These are phyloP conservation scores for Arabidopsis arenosa DNA, from an alignment of 345 rosid species.

Conservation along the genomic window DNA sequence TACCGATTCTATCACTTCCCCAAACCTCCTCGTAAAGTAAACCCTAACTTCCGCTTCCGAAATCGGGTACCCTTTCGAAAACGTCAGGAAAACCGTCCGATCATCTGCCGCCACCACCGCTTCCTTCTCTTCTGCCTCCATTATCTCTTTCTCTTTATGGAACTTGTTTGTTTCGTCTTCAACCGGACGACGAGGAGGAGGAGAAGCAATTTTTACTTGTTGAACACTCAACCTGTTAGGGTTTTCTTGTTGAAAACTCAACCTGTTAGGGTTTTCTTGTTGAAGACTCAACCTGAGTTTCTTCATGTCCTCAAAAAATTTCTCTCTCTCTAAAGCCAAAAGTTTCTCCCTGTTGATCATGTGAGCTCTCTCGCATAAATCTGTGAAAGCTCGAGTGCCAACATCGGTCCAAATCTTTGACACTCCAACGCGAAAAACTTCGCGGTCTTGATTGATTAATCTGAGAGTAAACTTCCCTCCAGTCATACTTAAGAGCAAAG, in stretches of 20 bases:
- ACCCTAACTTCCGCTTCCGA: constrained; percentile 55
- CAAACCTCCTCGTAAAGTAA: constrained; percentile 57
- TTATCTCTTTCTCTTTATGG: neutral
- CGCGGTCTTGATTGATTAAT: constrained; percentile 50
- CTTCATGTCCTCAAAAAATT: neutral
- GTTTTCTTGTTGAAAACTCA: neutral
- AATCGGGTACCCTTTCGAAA: constrained; percentile 71
- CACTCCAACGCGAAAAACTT: constrained; percentile 21
- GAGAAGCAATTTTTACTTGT: neutral
- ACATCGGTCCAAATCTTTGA: constrained; percentile 41
- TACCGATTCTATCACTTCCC: constrained; percentile 54
- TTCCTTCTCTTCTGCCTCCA: neutral
- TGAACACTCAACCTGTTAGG: neutral
- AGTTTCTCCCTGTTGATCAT: neutral
- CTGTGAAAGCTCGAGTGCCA: constrained; percentile 56
- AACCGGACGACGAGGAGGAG: neutral
- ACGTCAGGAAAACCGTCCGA: constrained; percentile 69
- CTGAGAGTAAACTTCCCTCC: constrained; percentile 40
- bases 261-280: neutral
- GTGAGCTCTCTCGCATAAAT: constrained; percentile 32
- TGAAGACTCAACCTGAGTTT: neutral
- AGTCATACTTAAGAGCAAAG: constrained; percentile 44
- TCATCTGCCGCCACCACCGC: constrained; percentile 44
- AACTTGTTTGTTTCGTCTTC: neutral
- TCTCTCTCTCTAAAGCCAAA: neutral